Percentiles rank a stretch among this genome's conserved stretches.
Evolutionary conservation across 192 early-diverging fungal species (phyloP).

Genomic region (Phycomyces nitens): DNA sequence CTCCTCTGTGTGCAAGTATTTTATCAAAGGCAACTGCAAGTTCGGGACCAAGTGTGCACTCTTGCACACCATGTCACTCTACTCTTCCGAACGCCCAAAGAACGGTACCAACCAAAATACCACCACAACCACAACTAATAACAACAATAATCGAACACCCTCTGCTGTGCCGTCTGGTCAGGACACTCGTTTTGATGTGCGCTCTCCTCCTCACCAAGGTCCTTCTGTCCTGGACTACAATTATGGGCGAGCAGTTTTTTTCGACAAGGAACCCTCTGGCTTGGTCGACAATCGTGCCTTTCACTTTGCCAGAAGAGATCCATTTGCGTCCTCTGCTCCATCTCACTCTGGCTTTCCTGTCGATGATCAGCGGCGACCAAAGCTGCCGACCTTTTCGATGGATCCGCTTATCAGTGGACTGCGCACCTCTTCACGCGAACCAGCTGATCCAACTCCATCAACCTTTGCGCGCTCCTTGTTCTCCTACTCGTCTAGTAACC

Average conservation of each 20-base stretch:
- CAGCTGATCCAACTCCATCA: no score
- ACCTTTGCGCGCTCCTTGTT: no score
- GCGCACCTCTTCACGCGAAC: not conserved
- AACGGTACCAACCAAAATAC: not conserved
- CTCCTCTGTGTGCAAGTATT: slow-evolving; percentile 71
- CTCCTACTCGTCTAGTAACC: no score
- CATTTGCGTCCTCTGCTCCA: not conserved
- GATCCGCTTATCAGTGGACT: not conserved
- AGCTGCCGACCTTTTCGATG: not conserved
- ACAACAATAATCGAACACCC: no score
- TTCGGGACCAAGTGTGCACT: slow-evolving; percentile 75
- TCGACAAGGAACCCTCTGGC: not conserved
- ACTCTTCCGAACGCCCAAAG: slow-evolving; percentile 29
- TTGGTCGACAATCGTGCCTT: not conserved
- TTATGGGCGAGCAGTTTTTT: no score
- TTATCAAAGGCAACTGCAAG: slow-evolving; percentile 73
- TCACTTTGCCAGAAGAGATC: not conserved
- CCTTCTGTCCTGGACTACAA: no score
- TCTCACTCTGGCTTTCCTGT: not conserved
- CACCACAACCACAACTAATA: not conserved
- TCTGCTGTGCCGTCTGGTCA: no score
- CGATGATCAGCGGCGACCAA: not conserved
- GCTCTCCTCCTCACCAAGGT: no score
- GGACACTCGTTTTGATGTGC: no score
- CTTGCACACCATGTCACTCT: slow-evolving; percentile 40